Evolutionary conservation across 192 early-diverging fungal species (phyloP).

Genomic region (Entrophospora sp.): DNA sequence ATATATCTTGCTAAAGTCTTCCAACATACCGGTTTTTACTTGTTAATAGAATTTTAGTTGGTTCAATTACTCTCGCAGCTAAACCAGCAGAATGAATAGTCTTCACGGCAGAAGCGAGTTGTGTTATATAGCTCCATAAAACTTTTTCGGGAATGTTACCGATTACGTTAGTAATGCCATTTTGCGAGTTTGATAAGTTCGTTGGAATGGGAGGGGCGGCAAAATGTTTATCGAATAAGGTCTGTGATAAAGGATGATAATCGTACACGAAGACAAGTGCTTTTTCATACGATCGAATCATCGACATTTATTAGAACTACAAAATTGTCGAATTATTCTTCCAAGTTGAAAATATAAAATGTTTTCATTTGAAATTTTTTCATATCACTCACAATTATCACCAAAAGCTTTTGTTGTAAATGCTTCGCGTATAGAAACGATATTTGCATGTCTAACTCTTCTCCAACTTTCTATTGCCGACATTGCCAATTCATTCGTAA

Average conservation of each 20-base stretch:
- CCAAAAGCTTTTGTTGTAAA: conserved; percentile 96
- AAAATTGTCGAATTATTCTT: too few species aligned
- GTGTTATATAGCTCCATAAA: conserved; percentile 76
- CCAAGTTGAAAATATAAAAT: too few species aligned
- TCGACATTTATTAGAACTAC: not conserved
- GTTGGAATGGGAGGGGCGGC: conserved; percentile 26
- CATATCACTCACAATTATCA: conserved; percentile 67
- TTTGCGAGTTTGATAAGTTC: conserved; percentile 19
- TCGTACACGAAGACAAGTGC: conserved; percentile 96
- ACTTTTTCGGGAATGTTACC: conserved; percentile 53
- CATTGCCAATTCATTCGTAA: conserved; percentile 76
- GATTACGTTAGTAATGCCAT: conserved; percentile 26
- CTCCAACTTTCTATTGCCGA: conserved; percentile 79
- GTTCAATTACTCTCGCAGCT: conserved; percentile 68
- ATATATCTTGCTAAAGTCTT: not conserved
- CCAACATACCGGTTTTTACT: conserved; percentile 64
- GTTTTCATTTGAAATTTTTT: too few species aligned
- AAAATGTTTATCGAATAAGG: conserved; percentile 63
- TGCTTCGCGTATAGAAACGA: conserved; percentile 85
- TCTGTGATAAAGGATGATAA: conserved; percentile 77
- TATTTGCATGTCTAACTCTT: conserved; percentile 66
- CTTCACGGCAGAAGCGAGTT: conserved; percentile 69
- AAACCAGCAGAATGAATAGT: conserved; percentile 77
- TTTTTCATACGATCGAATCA: conserved; percentile 21
- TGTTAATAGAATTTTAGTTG: conserved; percentile 77